Evolutionary conservation across 495 filamentous ascomycete species (phyloP), one percentile per base, ranked within the genome.

Genomic region (Aspergillus saccharolyticus): DNA sequence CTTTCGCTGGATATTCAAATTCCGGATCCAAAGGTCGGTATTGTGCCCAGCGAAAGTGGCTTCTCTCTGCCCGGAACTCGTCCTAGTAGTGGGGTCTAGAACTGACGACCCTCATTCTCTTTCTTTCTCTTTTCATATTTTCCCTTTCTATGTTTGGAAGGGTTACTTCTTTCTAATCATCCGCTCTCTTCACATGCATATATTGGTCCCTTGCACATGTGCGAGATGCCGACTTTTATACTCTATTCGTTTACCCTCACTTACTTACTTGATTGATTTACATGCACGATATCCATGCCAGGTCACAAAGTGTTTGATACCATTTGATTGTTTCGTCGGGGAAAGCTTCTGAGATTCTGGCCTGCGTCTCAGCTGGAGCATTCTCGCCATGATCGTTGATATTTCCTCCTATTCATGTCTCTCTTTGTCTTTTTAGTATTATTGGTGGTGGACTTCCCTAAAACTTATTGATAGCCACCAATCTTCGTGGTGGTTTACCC

Each of bases 1-100:
- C 85, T 96, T 86, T 90, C 84, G 67, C 76, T 94, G 33, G 89
- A 94, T 67, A 88, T 94, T 45, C 89, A 92, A 72, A 90, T 94
- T 44, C 88, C 89, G 0, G 87, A 92, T 66, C 89, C 89, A 1
- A 84, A 90, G 64, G 76, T 90, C 45, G 82, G 80, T 45, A 72
- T 79, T 33, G 71, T 77, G 12, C 72, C 72, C 24, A 75, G 70
- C 22, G 74, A 77, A 42, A 69, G 62, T 3, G 67, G 63, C 8
- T 57, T 64, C 9, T 78, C 76, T 0, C 50, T 71, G 9, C 65
- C 74, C 1, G 70, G 70, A 24, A 78, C 73, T 33, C 64, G 74
- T 47, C 75, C 75, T 6, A 71, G 67, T 45, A 76, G 70, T 47
- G 72, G 70, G 5, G 33, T 39, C 4, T 39, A 12, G 14, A 15